These are phyloP conservation scores for Rhodotorula sp. DNA, from an alignment of 1,284 basidiomycete species.

Conservation along the genomic window DNA sequence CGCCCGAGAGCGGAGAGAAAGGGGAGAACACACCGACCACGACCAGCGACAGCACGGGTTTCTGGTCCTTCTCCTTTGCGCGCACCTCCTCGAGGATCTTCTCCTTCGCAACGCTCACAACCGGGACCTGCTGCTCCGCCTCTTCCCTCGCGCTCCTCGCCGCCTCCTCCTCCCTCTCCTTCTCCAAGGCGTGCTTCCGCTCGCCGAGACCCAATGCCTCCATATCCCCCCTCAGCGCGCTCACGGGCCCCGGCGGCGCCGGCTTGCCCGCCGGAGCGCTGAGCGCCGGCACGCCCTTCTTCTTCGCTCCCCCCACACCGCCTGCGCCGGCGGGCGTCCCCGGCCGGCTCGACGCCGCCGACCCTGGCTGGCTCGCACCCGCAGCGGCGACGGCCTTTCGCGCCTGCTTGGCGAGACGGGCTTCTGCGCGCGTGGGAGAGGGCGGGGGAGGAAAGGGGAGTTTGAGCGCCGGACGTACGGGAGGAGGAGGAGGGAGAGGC, in stretches of 20 bases:
- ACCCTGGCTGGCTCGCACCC: conserved; percentile 9
- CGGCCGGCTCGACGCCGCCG: conserved; percentile 29
- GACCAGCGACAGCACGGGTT: conserved; percentile 78
- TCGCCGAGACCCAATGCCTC: conserved; percentile 28
- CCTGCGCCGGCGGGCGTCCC: conserved; percentile 11
- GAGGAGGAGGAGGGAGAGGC: neutral
- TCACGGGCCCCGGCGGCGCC: conserved; percentile 18
- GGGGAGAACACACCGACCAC: conserved; percentile 73
- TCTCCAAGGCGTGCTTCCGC: conserved; percentile 54
- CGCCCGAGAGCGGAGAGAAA: neutral
- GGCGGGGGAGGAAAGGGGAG: neutral
- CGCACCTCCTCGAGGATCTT: conserved; percentile 81
- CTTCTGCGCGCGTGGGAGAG: neutral
- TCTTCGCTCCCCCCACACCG: conserved; percentile 25
- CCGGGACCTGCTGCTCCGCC: conserved; percentile 52
- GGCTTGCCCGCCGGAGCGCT: conserved; percentile 4
- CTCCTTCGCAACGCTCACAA: conserved; percentile 65
- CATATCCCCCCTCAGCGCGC: conserved; percentile 60
- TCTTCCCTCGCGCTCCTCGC: conserved; percentile 33
- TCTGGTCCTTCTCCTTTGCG: conserved; percentile 61
- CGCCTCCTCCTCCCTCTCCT: neutral
- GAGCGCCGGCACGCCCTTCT: conserved; percentile 24
- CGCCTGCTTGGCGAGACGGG: conserved; percentile 27
- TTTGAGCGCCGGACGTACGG: neutral
- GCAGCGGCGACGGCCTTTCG: conserved; percentile 16